Evolutionary conservation across 371 early-diverging fungal species (phyloP), one percentile per base, ranked within the genome.

Genomic region (Nematocida sp.): DNA sequence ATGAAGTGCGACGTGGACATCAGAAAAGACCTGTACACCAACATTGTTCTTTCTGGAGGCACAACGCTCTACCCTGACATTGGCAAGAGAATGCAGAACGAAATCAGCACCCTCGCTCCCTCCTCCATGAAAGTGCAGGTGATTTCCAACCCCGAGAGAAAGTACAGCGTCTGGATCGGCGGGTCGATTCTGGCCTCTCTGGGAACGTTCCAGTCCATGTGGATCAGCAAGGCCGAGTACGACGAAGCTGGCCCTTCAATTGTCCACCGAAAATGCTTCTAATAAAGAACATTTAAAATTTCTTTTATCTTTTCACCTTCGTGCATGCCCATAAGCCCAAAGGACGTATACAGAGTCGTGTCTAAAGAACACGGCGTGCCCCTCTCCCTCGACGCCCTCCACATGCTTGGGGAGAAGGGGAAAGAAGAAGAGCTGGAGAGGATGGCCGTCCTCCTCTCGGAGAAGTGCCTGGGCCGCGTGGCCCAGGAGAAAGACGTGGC

Each of bases 101-200:
- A 99, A 86, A 91, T 97, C 83, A 90, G 92, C 74, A 89, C 91
- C 50, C 86, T 97, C 77, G 96, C 97, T 46, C 93, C 96, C 51
- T 89, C 92, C 78, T 89, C 91, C 81, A 95, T 94, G 91, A 93
- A 93, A 89, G 90, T 97, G 87, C 92, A 94, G 90, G 94, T 99
- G 82, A 93, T 96, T 78, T 94, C 96, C 77, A 97, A 97, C 57
- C 95, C 97, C 63, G 97, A 99, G 86, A 90, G 97, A 84, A 98
- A 98, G 87, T 97, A 97, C 91, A 93, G 94, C 80, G 97, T 95
- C 85, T 99, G 98, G 97, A 96, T 98, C 83, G 99, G 99, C 87
- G 99, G 98, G 77, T 95, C 97, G 77, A 97, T 99, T 78, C 87
- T 99, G 77, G 96, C 99, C 63, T 95, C 96, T 63, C 89, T 96